Percentiles rank a stretch among this genome's conserved stretches.
Conservation (phyloP, 2,329 filamentous ascomycete species). For the Microdochium bolleyi region DNA sequence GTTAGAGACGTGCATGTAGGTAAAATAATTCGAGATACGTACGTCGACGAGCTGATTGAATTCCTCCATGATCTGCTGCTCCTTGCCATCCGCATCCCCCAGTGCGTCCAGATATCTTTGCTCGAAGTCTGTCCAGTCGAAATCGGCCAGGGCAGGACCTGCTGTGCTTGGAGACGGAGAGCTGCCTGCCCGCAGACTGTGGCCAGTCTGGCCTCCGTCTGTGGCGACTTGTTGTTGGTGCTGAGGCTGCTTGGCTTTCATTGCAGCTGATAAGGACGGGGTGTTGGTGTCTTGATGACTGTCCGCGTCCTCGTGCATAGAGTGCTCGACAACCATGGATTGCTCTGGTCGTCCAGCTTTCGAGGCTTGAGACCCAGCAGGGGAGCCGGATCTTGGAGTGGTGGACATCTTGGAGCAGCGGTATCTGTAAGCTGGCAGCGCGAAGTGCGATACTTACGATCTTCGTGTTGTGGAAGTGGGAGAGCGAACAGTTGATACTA, state of each 20-base stretch:
- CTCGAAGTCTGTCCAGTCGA: slow-evolving; percentile 76
- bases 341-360: neutral
- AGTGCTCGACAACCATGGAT: neutral
- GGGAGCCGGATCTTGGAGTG: neutral
- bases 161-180: slow-evolving; percentile 39
- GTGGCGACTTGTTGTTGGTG: neutral
- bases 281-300: neutral
- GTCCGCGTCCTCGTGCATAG: neutral
- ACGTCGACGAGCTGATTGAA: slow-evolving; percentile 62
- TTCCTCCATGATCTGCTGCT: slow-evolving; percentile 58
- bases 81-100: slow-evolving; percentile 50
- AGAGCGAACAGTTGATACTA: too few relatives aligned
- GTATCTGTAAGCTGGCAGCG: too few relatives aligned
- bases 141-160: slow-evolving; percentile 41
- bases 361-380: slow-evolving; percentile 1
- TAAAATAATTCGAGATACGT: too few relatives aligned
- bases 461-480: too few relatives aligned
- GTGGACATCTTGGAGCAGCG: neutral
- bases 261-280: neutral
- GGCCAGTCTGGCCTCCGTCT: slow-evolving; percentile 23
- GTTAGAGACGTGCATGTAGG: too few relatives aligned
- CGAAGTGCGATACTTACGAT: too few relatives aligned
- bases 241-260: neutral
- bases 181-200: slow-evolving; percentile 20
- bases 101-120: slow-evolving; percentile 60